Conservation (phyloP, 371 early-diverging fungal genomes). For the Smittium culicis region DNA sequence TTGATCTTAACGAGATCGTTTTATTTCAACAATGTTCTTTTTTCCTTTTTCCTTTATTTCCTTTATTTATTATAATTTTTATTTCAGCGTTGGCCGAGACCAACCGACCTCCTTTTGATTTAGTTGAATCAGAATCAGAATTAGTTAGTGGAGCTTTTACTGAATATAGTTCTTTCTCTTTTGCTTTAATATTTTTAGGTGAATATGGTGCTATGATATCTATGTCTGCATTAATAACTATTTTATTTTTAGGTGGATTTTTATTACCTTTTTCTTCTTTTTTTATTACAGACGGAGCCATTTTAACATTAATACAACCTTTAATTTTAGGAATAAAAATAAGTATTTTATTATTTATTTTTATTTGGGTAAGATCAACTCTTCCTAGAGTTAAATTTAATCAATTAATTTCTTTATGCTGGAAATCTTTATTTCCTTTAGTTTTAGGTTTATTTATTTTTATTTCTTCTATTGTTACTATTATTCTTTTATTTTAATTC, state of each 20-base stretch:
- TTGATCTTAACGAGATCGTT: constrained; percentile 30
- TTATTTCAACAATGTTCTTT: constrained; percentile 31
- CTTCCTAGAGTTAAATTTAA: constrained; percentile 27
- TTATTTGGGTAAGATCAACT: constrained; percentile 22
- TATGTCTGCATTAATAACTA: constrained; percentile 15
- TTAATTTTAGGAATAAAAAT: constrained; percentile 18
- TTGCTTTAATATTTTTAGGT: constrained; percentile 31
- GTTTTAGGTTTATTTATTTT: constrained; percentile 30
- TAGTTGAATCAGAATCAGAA: constrained; percentile 32
- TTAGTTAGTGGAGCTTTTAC: constrained; percentile 32
- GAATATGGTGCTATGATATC: constrained; percentile 23
- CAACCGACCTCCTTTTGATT: constrained; percentile 31
- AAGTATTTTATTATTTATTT: constrained; percentile 16
- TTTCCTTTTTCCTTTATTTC: constrained; percentile 29
- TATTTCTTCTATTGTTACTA: constrained; percentile 21
- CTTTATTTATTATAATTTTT: constrained; percentile 29
- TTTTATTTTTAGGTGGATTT: constrained; percentile 17
- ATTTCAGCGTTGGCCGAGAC: constrained; percentile 29
- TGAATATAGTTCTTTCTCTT: constrained; percentile 21
- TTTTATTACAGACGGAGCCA: constrained; percentile 12
- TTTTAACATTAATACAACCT: constrained; percentile 14
- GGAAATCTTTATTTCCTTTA: constrained; percentile 27
- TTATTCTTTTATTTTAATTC: constrained; percentile 15
- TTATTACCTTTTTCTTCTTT: constrained; percentile 14
- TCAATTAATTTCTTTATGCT: constrained; percentile 31